Evolutionary conservation across 176 grass and related monocot genomes (phyloP).

Genomic region (Tillandsia fasciculata): DNA sequence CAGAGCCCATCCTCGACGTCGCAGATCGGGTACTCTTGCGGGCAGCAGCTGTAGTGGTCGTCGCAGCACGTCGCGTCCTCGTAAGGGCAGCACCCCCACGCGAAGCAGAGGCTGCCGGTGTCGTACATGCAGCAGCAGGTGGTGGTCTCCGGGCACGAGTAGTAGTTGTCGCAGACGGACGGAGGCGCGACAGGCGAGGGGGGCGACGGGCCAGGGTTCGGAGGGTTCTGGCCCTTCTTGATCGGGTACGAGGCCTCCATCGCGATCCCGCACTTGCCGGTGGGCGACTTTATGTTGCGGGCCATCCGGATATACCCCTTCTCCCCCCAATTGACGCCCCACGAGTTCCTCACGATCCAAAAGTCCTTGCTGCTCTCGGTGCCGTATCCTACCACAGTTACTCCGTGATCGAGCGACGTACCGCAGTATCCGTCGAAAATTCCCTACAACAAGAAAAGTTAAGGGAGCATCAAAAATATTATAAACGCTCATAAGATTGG

Average conservation of each 20-base stretch:
- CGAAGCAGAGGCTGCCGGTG: conserved; percentile 46
- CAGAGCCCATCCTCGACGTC: conserved; percentile 49
- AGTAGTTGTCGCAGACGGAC: conserved; percentile 55
- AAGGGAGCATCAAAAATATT: too few relatives aligned
- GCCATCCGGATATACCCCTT: conserved; percentile 66
- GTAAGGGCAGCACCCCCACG: conserved; percentile 87
- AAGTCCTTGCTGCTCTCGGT: conserved; percentile 56
- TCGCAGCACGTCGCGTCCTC: conserved; percentile 83
- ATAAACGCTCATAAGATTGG: too few relatives aligned
- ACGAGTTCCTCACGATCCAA: conserved; percentile 91
- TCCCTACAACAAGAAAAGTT: conserved; percentile 26
- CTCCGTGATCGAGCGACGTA: conserved; percentile 64
- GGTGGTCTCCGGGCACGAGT: conserved; percentile 44
- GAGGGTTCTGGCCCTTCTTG: conserved; percentile 65
- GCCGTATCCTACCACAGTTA: conserved; percentile 59
- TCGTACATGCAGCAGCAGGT: conserved; percentile 92
- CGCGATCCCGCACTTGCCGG: conserved; percentile 73
- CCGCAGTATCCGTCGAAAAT: conserved; percentile 77
- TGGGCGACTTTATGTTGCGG: conserved; percentile 47
- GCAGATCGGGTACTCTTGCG: conserved; percentile 78
- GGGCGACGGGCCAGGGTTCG: conserved; percentile 68
- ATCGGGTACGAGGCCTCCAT: conserved; percentile 67
- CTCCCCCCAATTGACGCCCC: conserved; percentile 70
- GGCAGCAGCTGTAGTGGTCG: conserved; percentile 95
- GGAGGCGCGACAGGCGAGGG: conserved; percentile 31